These are phyloP conservation scores for Termitomyces heimii DNA, from an alignment of 768 basidiomycete genomes.

Conservation along the genomic window DNA sequence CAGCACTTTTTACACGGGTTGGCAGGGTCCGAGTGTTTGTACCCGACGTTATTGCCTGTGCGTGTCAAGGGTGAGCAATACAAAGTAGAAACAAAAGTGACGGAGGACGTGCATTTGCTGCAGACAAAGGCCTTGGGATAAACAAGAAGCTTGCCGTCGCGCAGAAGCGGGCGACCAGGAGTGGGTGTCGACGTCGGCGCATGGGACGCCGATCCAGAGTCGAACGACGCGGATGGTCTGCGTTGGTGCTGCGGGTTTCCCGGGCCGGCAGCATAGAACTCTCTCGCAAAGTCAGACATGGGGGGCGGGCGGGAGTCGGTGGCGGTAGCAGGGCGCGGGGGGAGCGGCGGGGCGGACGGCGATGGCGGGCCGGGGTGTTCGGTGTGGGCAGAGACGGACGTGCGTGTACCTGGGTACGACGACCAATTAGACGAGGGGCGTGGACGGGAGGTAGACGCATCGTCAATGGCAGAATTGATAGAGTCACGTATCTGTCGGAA, in stretches of 20 bases:
- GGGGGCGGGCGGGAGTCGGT: background rate
- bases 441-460: background rate
- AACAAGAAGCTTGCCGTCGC: slow-evolving; percentile 55
- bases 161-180: slow-evolving; percentile 64
- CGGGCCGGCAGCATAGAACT: background rate
- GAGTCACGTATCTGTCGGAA: slow-evolving; percentile 8
- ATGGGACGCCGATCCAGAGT: slow-evolving; percentile 16
- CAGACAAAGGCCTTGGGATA: slow-evolving; percentile 64
- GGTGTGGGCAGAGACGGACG: background rate
- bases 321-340: background rate
- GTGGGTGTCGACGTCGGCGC: slow-evolving; percentile 58
- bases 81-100: background rate
- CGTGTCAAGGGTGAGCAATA: background rate
- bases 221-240: background rate
- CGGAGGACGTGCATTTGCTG: slow-evolving; percentile 50
- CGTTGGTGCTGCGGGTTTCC: background rate
- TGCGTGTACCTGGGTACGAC: background rate
- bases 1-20: slow-evolving; percentile 73
- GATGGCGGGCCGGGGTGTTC: background rate
- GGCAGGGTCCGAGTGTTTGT: slow-evolving; percentile 60
- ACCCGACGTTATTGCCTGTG: slow-evolving; percentile 69
- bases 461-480: slow-evolving; percentile 4
- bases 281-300: background rate
- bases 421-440: background rate
- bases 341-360: background rate